These are phyloP conservation scores for Melaleuca alternifolia DNA, from an alignment of 345 rosid genomes.

Conservation along the genomic window DNA sequence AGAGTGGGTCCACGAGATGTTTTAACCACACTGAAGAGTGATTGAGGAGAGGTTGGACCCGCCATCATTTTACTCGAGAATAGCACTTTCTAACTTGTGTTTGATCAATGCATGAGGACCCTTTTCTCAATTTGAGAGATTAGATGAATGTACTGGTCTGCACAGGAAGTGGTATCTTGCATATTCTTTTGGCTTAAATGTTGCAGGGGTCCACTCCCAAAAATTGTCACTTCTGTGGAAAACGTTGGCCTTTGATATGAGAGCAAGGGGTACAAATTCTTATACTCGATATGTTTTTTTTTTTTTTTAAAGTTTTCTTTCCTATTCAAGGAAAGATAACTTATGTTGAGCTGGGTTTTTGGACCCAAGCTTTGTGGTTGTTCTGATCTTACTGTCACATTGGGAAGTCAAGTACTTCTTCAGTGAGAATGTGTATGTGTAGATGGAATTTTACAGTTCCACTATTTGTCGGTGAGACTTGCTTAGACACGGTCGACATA, in stretches of 20 bases:
- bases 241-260: conserved; percentile 41
- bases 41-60: conserved; percentile 1
- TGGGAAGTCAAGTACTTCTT: no score
- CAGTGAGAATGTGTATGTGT: not conserved
- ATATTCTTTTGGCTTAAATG: conserved; percentile 10
- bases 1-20: no score
- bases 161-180: not conserved
- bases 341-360: not conserved
- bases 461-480: not conserved
- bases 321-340: not conserved
- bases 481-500: not conserved
- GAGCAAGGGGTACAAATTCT: not conserved
- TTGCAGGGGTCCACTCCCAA: not conserved
- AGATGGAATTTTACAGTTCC: not conserved
- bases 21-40: conserved; percentile 56
- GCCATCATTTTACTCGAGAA: not conserved
- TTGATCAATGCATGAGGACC: conserved; percentile 26
- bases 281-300: not conserved
- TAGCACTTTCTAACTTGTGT: not conserved
- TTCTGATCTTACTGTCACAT: not conserved
- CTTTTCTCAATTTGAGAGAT: conserved; percentile 12
- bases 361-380: not conserved
- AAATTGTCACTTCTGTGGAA: conserved; percentile 34
- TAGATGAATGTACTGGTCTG: conserved; percentile 24
- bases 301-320: not conserved